Percentiles rank a stretch among this genome's conserved stretches.
phyloP scores from a whole-genome alignment of 768 basidiomycete species.

The Tephrocybe sp. region DNA sequence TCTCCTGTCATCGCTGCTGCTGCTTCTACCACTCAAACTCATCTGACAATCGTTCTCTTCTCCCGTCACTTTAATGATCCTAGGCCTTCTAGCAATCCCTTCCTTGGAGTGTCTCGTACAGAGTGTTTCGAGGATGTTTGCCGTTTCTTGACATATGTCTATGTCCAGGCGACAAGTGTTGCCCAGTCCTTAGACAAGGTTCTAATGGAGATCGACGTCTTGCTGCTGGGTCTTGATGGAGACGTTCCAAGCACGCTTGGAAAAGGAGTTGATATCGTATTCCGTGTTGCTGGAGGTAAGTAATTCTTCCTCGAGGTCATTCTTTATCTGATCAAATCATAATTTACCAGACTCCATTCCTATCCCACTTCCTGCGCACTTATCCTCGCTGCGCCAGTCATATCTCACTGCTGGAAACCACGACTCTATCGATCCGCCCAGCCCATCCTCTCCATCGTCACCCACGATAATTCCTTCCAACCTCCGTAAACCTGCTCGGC shows the following conservation, averaged over 20 bases:
- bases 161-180: conserved; percentile 79
- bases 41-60: conserved; percentile 63
- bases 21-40: conserved; percentile 39
- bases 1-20: conserved; percentile 51
- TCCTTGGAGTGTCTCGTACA: conserved; percentile 33
- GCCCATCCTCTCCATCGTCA: conserved; percentile 1
- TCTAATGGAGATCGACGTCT: conserved; percentile 74
- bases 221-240: conserved; percentile 58
- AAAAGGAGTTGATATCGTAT: conserved; percentile 43
- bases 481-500: conserved; percentile 22
- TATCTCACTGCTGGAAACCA: conserved; percentile 30
- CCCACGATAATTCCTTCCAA: conserved; percentile 1
- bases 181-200: conserved; percentile 67
- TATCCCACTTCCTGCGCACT: conserved; percentile 38
- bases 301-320: neutral
- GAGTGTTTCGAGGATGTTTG: conserved; percentile 67
- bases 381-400: conserved; percentile 35
- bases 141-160: conserved; percentile 75
- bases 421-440: conserved; percentile 7
- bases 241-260: conserved; percentile 39
- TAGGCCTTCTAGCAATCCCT: conserved; percentile 16
- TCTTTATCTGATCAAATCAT: neutral
- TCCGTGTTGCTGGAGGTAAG: conserved; percentile 49
- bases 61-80: conserved; percentile 53
- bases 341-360: conserved; percentile 33